Percentiles rank a stretch among this genome's conserved stretches.
phyloP scores from a whole-genome alignment of 2,329 filamentous ascomycete species.

The Colletotrichum sp. region DNA sequence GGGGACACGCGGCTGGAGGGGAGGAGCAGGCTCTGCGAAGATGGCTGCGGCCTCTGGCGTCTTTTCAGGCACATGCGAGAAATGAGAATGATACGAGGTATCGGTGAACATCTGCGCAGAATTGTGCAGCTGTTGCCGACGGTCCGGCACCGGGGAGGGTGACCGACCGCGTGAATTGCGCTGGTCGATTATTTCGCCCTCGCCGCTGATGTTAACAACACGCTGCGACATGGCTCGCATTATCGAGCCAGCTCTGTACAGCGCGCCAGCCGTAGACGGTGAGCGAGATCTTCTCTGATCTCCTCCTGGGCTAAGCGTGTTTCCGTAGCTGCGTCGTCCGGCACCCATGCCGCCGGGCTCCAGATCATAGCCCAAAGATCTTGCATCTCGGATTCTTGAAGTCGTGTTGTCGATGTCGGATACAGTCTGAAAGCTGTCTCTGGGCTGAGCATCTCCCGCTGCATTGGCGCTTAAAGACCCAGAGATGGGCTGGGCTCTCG shows the following conservation, averaged over 20 bases:
- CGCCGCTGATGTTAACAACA: constrained; percentile 96
- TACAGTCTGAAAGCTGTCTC: constrained; percentile 64
- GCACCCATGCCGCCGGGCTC: constrained; percentile 63
- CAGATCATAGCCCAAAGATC: constrained; percentile 57
- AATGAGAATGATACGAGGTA: constrained; percentile 57
- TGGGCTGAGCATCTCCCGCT: constrained; percentile 42
- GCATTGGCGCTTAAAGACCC: constrained; percentile 49
- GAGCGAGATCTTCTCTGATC: constrained; percentile 62
- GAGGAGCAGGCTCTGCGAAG: constrained; percentile 32
- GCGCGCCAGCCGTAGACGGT: constrained; percentile 65
- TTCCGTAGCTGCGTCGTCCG: constrained; percentile 61
- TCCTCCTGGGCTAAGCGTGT: constrained; percentile 57
- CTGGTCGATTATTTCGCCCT: constrained; percentile 82
- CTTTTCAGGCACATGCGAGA: constrained; percentile 54
- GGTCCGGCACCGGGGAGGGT: constrained; percentile 58
- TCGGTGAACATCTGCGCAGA: constrained; percentile 42
- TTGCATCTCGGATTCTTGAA: constrained; percentile 50
- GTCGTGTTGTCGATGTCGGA: constrained; percentile 62
- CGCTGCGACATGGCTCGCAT: constrained; percentile 91
- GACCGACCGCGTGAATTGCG: constrained; percentile 67
- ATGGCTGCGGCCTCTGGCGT: constrained; percentile 35
- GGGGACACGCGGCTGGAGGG: constrained; percentile 34
- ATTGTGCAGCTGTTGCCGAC: constrained; percentile 48
- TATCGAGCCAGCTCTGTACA: constrained; percentile 75
- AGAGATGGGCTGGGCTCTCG: constrained; percentile 60